These are phyloP conservation scores for Hordeum vulgare DNA, from an alignment of 176 grass and related monocot species.

Conservation along the genomic window DNA sequence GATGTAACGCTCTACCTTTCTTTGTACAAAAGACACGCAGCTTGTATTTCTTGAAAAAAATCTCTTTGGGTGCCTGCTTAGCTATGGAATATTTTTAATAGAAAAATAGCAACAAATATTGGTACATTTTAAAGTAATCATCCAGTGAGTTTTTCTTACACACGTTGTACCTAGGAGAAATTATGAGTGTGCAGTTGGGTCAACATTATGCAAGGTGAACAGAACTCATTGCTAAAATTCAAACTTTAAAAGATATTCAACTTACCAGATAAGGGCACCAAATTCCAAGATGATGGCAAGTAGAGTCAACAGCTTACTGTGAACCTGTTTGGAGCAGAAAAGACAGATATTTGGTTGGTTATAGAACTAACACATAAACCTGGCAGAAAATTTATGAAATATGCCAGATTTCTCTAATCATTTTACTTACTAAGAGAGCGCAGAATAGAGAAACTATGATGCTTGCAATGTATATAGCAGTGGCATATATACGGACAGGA, in stretches of 20 bases:
- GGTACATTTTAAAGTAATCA: background rate
- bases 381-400: slow-evolving; percentile 17
- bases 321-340: slow-evolving; percentile 48
- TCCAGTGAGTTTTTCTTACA: background rate
- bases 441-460: slow-evolving; percentile 89
- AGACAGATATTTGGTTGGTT: background rate
- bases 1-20: background rate
- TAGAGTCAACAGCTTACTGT: slow-evolving; percentile 86
- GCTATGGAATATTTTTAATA: background rate
- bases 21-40: background rate
- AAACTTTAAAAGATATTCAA: background rate
- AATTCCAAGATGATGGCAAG: slow-evolving; percentile 91
- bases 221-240: background rate
- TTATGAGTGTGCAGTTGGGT: background rate
- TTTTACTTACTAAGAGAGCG: slow-evolving; percentile 80
- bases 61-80: background rate
- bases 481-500: slow-evolving; percentile 97
- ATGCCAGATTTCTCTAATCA: background rate
- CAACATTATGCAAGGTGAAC: background rate
- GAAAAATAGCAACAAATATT: background rate
- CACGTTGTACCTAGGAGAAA: background rate
- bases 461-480: slow-evolving; percentile 90
- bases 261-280: slow-evolving; percentile 92
- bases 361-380: background rate
- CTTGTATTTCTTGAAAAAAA: background rate